Base-by-base conservation (phyloP, 352 stramenopile species). In the Pythium chondricola region DNA sequence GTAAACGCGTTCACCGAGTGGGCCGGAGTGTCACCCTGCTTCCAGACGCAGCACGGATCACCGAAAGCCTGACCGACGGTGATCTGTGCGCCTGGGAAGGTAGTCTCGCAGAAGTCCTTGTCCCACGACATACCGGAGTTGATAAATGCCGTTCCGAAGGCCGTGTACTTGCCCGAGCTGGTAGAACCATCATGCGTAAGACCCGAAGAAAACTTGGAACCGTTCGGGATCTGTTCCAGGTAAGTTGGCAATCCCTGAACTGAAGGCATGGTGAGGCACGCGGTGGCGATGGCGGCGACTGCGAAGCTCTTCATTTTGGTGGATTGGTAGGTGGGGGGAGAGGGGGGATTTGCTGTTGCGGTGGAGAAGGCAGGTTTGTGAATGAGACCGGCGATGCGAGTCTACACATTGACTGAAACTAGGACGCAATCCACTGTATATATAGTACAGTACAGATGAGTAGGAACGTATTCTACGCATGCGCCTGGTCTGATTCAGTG, bases 241-340 rank as follows among this genome's bases (percentile, higher is more conserved):
- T 76, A 82, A 43, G 46, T 29, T 35, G 57, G 30, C 44, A 58
- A 43, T 35, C 49, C 60, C 5, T 84, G 79, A 60, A 96, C 77
- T 35, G 92, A 70, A 24, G 38, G 21, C 61, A 89, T 88, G 26
- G 80, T 90, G 46, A 87, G 74, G 31, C 91, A 65, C 29, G 92
- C 66, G 32, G 91, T 57, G 52, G 42, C 36, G 26, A 30, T 26
- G 18, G 50, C 50, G 33, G 50, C 29, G 50, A 25, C 31, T n/a
- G 29, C 21, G 43, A 51, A 38, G 35, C 50, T 33, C 50, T 58
- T 58, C 50, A 58, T 52, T 27, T 4, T 56, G 3, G 31, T 26
- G 4, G 29, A 18, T 27, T 29, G 18, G 18, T 31, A 26, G 33
- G 39, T 29, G 22, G 21, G 21, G 26, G 20, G 20, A 18, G 22